Evolutionary conservation across 495 filamentous ascomycete species (phyloP).

Genomic region (Trichoderma erinaceum): DNA sequence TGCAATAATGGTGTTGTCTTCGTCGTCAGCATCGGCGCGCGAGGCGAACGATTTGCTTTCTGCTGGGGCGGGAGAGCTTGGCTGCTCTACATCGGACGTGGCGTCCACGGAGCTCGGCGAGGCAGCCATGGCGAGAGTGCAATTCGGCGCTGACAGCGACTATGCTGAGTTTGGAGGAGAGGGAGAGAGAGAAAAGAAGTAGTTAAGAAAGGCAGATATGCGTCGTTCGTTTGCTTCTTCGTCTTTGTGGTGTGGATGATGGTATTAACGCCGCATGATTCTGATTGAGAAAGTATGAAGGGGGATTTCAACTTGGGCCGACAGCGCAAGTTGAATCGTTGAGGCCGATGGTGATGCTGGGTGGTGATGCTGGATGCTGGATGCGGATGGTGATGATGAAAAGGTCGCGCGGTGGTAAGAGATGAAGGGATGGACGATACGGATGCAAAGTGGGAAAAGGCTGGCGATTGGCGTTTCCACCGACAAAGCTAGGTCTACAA

Average conservation of each 20-base stretch:
- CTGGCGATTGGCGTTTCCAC: neutral
- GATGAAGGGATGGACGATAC: neutral
- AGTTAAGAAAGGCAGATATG: too few species aligned
- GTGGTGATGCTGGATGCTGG: neutral
- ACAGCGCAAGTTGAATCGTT: neutral
- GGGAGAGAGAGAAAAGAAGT: neutral
- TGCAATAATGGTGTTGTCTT: constrained; percentile 27
- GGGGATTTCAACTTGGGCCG: neutral
- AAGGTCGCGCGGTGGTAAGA: neutral
- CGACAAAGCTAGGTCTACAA: neutral
- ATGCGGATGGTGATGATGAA: neutral
- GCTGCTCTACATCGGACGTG: constrained; percentile 28
- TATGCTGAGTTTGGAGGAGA: neutral
- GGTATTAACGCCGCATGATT: constrained; percentile 4
- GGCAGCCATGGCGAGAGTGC: constrained; percentile 28
- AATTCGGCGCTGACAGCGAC: neutral
- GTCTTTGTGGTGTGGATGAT: neutral
- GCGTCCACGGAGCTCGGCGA: constrained; percentile 26
- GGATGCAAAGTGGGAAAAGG: neutral
- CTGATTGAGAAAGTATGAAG: neutral
- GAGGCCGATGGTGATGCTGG: neutral
- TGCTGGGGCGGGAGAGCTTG: constrained; percentile 28
- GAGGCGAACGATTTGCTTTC: constrained; percentile 32
- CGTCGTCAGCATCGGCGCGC: constrained; percentile 30
- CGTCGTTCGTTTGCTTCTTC: neutral